Base-by-base conservation (phyloP, 768 basidiomycete genomes). In the Trametes meyenii region DNA sequence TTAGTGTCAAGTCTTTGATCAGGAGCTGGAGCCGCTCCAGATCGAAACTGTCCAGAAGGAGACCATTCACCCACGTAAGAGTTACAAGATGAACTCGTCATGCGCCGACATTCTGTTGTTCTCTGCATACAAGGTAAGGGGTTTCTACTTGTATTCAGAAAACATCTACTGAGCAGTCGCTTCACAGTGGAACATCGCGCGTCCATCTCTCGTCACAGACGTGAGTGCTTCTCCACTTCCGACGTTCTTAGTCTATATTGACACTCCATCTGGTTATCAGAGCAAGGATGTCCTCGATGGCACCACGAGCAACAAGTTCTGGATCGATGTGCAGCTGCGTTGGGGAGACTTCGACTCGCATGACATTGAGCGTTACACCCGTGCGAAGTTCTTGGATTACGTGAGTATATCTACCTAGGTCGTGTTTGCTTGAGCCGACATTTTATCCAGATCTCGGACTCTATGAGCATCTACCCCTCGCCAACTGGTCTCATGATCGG, bases 41-140 rank as follows among this genome's bases (percentile, higher is more conserved):
- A 99, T 99, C 68, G 97, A 98, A 81, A 98, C 96, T 0, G 97
- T 99, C 0, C 97, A 98, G 75, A 99, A 99, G 76, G 97, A 99
- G 76, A 98, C 97, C 0, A 99, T 99, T 63, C 97, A 97, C 74
- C 96, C 96, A 69, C 92, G 96, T 77, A 98, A 98, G 83, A 97
- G 94, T 81, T 99, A 99, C 86, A 99, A 99, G 85, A 98, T 99
- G 97, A 99, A 99, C 78, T 97, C 95, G 8, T 96, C 95, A n/a
- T 98, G 96, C 66, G 96, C 96, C 53, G 97, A 99, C 71, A 96
- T 99, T 71, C 81, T 99, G 19, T 81, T 99, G 52, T 98, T 99
- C 85, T 97, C 95, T 13, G 90, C 92, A 1, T 92, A 93, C 75
- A 94, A 94, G 80, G 85, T 83, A 64, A 10, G 74, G 48, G 16